phyloP scores from a whole-genome alignment of 371 early-diverging fungal genomes.

The Neoconidiobolus thromboides region DNA sequence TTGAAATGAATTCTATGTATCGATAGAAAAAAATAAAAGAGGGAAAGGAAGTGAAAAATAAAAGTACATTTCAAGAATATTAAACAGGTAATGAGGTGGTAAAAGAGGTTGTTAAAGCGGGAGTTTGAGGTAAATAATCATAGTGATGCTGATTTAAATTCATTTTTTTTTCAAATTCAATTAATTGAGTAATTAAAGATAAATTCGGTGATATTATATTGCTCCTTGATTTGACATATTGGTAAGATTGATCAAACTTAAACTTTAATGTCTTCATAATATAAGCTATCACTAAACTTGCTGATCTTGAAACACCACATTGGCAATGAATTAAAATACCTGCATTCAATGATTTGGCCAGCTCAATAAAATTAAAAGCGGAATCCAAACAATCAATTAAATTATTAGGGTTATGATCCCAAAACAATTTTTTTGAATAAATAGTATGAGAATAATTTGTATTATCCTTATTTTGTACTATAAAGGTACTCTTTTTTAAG shows the following conservation, averaged over 20 bases:
- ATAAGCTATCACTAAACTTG: slow-evolving; percentile 69
- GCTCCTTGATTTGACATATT: slow-evolving; percentile 45
- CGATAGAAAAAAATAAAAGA: too few species aligned
- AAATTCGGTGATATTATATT: slow-evolving; percentile 65
- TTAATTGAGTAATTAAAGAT: slow-evolving; percentile 50
- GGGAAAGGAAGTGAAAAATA: too few species aligned
- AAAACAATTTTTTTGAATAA: slow-evolving; percentile 40
- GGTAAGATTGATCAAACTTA: slow-evolving; percentile 47
- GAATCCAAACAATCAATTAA: slow-evolving; percentile 32
- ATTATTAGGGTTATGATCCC: slow-evolving; percentile 62
- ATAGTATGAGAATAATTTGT: slow-evolving; percentile 9
- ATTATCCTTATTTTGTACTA: not conserved
- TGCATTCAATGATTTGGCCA: slow-evolving; percentile 26
- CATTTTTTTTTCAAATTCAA: slow-evolving; percentile 34
- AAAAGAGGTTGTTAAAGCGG: too few species aligned
- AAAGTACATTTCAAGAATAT: too few species aligned
- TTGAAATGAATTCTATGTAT: too few species aligned
- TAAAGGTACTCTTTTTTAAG: not conserved
- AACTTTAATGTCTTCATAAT: slow-evolving; percentile 47
- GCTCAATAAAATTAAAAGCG: slow-evolving; percentile 52
- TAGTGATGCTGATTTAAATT: too few species aligned
- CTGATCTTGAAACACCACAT: slow-evolving; percentile 75
- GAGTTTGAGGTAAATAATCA: too few species aligned
- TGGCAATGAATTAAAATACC: slow-evolving; percentile 73
- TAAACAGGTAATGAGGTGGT: too few species aligned